Conservation (phyloP, 139 green algal species). For the Coccomyxa sp. region DNA sequence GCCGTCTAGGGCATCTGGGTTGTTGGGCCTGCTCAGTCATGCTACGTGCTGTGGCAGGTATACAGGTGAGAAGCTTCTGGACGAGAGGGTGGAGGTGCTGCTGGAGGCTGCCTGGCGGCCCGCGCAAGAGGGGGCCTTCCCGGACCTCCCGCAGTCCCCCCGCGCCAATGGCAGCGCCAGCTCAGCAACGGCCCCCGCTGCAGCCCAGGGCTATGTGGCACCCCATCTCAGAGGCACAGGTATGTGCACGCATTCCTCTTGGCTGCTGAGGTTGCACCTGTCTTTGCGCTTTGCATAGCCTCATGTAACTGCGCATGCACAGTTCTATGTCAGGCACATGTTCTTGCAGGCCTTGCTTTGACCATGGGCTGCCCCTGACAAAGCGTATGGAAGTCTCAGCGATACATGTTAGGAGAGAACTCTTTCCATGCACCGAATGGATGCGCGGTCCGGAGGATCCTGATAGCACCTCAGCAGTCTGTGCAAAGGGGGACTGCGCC, state of each 20-base stretch:
- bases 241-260: too few species aligned
- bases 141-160: slow-evolving; percentile 64
- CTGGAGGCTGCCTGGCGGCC: slow-evolving; percentile 71
- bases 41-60: slow-evolving; percentile 63
- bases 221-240: slow-evolving; percentile 43
- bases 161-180: slow-evolving; percentile 15
- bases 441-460: background rate
- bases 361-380: too few species aligned
- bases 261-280: too few species aligned
- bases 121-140: slow-evolving; percentile 12
- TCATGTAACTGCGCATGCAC: too few species aligned
- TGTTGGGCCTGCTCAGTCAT: too few species aligned
- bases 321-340: too few species aligned
- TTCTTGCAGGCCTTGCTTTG: too few species aligned
- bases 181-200: slow-evolving; percentile 14
- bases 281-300: too few species aligned
- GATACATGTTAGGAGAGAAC: background rate
- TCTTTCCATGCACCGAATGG: background rate
- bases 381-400: too few species aligned
- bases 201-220: slow-evolving; percentile 41
- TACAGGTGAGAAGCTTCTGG: slow-evolving; percentile 51
- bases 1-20: too few species aligned
- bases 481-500: background rate
- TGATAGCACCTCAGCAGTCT: background rate
- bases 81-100: slow-evolving; percentile 56